Percentiles rank a stretch among this genome's conserved stretches.
Evolutionary conservation across 768 basidiomycete species (phyloP).

Genomic region (Termitomyces bulborhizus): DNA sequence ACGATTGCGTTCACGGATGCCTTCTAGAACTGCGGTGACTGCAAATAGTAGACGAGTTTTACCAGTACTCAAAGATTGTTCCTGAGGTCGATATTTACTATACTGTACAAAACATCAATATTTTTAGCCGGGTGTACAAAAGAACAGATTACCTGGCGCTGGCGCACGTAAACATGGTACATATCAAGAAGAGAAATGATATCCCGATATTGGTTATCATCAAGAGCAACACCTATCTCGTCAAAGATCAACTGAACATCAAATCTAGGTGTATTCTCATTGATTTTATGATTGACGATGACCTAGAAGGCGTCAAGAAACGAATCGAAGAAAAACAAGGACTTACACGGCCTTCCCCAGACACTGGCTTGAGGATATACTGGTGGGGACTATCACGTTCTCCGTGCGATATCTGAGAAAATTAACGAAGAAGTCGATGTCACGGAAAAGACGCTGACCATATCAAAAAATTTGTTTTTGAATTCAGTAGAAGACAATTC

Average conservation of each 20-base stretch:
- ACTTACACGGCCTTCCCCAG: conserved; percentile 84
- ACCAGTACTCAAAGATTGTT: conserved; percentile 53
- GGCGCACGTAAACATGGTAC: conserved; percentile 91
- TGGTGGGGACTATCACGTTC: conserved; percentile 67
- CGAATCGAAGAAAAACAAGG: no score
- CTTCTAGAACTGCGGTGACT: conserved; percentile 68
- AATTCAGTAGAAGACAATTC: conserved; percentile 61
- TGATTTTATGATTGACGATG: conserved; percentile 74
- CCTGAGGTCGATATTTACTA: conserved; percentile 69
- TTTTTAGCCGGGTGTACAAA: background rate
- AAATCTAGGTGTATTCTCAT: conserved; percentile 72
- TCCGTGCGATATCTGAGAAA: conserved; percentile 34
- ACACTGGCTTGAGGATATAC: conserved; percentile 92
- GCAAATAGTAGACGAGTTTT: conserved; percentile 76
- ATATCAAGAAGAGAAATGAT: conserved; percentile 90
- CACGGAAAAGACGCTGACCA: conserved; percentile 38
- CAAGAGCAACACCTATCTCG: conserved; percentile 87
- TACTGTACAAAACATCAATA: conserved; percentile 47
- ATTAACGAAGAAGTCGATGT: background rate
- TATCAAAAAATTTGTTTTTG: conserved; percentile 63
- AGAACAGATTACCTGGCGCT: conserved; percentile 52
- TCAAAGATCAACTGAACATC: conserved; percentile 87
- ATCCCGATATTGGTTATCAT: conserved; percentile 93
- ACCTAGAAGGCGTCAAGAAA: conserved; percentile 37
- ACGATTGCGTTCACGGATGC: conserved; percentile 73